These are phyloP conservation scores for Psilocybe subaeruginosa DNA, from an alignment of 768 basidiomycete genomes.

Conservation along the genomic window DNA sequence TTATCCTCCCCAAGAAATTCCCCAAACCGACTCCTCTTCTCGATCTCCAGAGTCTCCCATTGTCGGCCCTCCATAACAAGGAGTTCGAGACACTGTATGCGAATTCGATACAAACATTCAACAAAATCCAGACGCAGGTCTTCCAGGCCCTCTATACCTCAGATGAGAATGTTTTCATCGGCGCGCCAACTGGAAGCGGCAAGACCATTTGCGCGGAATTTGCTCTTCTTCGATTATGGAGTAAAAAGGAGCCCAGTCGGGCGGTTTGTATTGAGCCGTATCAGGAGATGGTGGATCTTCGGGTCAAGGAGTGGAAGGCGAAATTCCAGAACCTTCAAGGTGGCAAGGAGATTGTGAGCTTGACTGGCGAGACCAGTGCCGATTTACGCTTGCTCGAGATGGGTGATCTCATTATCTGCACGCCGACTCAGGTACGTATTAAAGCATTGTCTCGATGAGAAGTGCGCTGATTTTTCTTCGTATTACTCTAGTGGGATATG, in stretches of 20 bases:
- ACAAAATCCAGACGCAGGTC: conserved; percentile 99
- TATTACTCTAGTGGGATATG: conserved; percentile 80
- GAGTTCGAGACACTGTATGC: conserved; percentile 90
- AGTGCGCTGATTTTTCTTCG: conserved; percentile 9
- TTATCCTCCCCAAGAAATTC: conserved; percentile 97
- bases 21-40: conserved; percentile 91
- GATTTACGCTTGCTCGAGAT: conserved; percentile 90
- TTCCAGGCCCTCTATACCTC: conserved; percentile 97
- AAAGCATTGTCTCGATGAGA: background rate
- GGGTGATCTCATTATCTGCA: conserved; percentile 93
- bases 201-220: conserved; percentile 99
- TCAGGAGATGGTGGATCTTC: conserved; percentile 95
- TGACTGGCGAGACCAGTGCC: conserved; percentile 93
- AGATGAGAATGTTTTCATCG: conserved; percentile 96
- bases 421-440: conserved; percentile 79
- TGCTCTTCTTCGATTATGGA: conserved; percentile 94
- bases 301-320: conserved; percentile 85
- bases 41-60: conserved; percentile 88
- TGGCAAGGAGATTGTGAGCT: conserved; percentile 90
- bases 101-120: conserved; percentile 81
- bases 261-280: conserved; percentile 97
- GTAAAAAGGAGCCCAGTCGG: conserved; percentile 75
- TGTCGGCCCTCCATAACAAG: conserved; percentile 91
- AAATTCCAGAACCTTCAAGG: conserved; percentile 86
- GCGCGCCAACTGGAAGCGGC: conserved; percentile 95